phyloP scores from a whole-genome alignment of 495 filamentous ascomycete genomes.

The Hypoxylon fragiforme region DNA sequence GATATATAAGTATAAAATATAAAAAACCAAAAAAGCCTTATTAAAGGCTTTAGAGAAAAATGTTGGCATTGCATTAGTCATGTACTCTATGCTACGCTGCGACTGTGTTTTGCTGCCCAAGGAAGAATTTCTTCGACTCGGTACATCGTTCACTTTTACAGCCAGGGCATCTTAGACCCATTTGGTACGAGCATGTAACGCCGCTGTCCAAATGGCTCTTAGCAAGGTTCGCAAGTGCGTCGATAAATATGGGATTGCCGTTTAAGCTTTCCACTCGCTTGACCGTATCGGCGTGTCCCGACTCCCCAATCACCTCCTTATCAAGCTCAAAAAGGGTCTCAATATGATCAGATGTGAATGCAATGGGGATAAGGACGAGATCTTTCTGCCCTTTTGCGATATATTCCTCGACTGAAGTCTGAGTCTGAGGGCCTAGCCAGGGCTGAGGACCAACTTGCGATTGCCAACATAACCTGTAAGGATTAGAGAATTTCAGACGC shows the following conservation, averaged over 20 bases:
- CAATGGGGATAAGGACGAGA: conserved; percentile 89
- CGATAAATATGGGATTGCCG: conserved; percentile 86
- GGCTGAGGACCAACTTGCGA: conserved; percentile 94
- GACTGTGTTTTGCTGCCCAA: conserved; percentile 49
- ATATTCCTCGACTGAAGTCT: conserved; percentile 82
- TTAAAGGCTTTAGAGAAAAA: too few species aligned
- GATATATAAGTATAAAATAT: too few species aligned
- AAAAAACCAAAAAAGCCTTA: too few species aligned
- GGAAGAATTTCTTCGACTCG: conserved; percentile 92
- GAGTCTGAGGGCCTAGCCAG: conserved; percentile 95
- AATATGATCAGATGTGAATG: conserved; percentile 98
- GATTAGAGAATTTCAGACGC: conserved; percentile 79
- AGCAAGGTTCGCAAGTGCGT: conserved; percentile 86
- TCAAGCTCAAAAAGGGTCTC: conserved; percentile 97
- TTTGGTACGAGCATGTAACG: conserved; percentile 71
- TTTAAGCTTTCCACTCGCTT: conserved; percentile 95
- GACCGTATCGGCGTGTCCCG: conserved; percentile 73
- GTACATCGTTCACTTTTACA: conserved; percentile 89
- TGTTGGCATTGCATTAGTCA: neutral
- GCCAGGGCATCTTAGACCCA: conserved; percentile 89
- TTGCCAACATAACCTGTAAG: conserved; percentile 95
- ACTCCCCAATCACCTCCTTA: conserved; percentile 91
- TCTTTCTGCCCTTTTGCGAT: conserved; percentile 90
- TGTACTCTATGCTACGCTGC: conserved; percentile 21
- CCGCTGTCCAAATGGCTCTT: conserved; percentile 74